Evolutionary conservation across 2,329 filamentous ascomycete genomes (phyloP).

Genomic region (Aspergillus fischeri): DNA sequence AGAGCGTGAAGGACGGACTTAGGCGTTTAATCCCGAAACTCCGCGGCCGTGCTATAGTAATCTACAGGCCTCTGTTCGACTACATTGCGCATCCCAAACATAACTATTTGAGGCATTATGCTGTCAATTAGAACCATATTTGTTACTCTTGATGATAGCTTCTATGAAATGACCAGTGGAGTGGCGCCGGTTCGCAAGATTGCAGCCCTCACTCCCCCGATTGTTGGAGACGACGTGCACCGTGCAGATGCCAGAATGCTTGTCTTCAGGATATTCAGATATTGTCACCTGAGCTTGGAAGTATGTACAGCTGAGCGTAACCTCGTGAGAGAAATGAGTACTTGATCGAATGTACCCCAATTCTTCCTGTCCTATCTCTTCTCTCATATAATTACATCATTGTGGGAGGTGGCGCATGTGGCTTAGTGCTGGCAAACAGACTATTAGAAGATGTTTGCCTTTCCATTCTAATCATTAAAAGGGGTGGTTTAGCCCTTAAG

Average conservation of each 20-base stretch:
- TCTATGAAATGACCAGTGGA: conserved; percentile 97
- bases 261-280: conserved; percentile 59
- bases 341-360: too few species aligned
- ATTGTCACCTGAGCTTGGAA: too few species aligned
- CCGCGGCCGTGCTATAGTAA: too few species aligned
- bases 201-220: conserved; percentile 84
- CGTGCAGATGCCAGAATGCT: conserved; percentile 86
- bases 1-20: too few species aligned
- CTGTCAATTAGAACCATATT: too few species aligned
- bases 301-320: too few species aligned
- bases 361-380: too few species aligned
- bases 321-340: too few species aligned
- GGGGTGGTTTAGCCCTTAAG: conserved; percentile 22
- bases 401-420: conserved; percentile 29
- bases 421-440: conserved; percentile 29
- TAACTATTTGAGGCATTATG: too few species aligned
- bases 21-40: too few species aligned
- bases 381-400: conserved; percentile 25
- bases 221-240: conserved; percentile 88
- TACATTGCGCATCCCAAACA: too few species aligned
- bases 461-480: conserved; percentile 28
- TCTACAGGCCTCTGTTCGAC: too few species aligned
- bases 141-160: conserved; percentile 65
- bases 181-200: conserved; percentile 95
- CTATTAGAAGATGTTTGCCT: conserved; percentile 28